Evolutionary conservation across 192 early-diverging fungal species (phyloP), one percentile per base, ranked within the genome.

Genomic region (Anaeromyces robustus): DNA sequence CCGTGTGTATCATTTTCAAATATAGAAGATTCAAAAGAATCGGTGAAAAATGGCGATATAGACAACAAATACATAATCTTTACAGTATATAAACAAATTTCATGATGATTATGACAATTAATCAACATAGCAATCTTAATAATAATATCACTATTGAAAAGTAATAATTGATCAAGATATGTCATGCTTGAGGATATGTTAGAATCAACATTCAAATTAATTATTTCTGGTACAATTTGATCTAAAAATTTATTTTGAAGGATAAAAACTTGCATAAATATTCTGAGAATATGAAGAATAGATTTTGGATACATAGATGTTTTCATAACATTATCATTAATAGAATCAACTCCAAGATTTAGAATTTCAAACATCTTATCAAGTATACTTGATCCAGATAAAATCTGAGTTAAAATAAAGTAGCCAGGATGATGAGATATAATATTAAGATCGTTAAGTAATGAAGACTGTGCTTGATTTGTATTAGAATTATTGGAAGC

Each of bases 101-200:
- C 93, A 29, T 93, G 88, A 79, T 91, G 84, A 0, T 87, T 86
- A 22, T 88, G 89, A 83, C 91, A 91, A 83, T 90, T 89, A 77
- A 96, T 87, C 30, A 89, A 89, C 41, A 91, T 82, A 11, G 94
- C 92, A 77, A 99, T 90, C 77, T 92, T 86, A 2, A 94, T 87
- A 77, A 97, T 90, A 5, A 90, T 86, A 31, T 87, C 81, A 19
- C 87, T 88, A 78, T 92, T 89, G 78, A 89, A 93, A 1, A 94
- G 85, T 28, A 99, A 86, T 30, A 94, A 89, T 81, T 94, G 89
- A 81, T 98, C 96, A 31, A 98, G 85, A 29, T 93, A 88, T 3
- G 87, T 88, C 82, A 97, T 86, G 0, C 88, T 87, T 9, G 88
- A 86, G 0, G 90, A 79, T 78, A 85, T 87, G 77, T 84, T 84